Base-by-base conservation (phyloP, 2,329 filamentous ascomycete genomes). In the Apiospora marii region DNA sequence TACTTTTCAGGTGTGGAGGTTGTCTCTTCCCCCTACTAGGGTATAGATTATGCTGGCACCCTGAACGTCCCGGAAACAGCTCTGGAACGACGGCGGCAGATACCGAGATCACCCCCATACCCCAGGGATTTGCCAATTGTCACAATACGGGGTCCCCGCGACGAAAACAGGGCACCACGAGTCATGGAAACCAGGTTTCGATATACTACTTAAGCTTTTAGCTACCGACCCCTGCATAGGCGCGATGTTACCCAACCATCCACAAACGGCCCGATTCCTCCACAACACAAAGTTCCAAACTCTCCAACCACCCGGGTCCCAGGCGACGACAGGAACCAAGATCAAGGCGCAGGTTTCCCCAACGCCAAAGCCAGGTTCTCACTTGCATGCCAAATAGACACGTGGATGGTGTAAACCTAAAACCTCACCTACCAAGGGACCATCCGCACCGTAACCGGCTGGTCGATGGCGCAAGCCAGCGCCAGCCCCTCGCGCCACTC, bases 401-500 rank as follows among this genome's bases (percentile, higher is more conserved):
- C 24, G 1, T 34, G 27, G 48, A 19, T 12, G 0, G 4, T 4
- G 16, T 30, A 64, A 64, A 64, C 19, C n/a, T 3, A 22, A 5
- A 22, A 22, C n/a, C 6, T 10, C 41, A 12, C 16, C 24, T 58
- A 70, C 68, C 68, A 70, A 30, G 68, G 68, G 3, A 70, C 68
- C 48, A 70, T 16, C 27, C 68, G 68, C 19, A 70, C 68, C 68
- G 68, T 58, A 13, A 70, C 68, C 24, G 68, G 68, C 48, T 70
- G 68, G 13, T 70, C 68, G 44, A 70, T 70, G 13, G 68, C 34
- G 16, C 68, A 70, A n/a, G 68, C 68, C 44, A 70, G 34, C 8
- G 68, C 68, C 2, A 70, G 68, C 8, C 48, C 68, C 34, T 70
- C 68, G 46, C 68, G 68, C 68, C 68, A 70, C 68, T 53, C 48